Evolutionary conservation across 2,329 filamentous ascomycete species (phyloP), one percentile per base, ranked within the genome.

Genomic region (Pseudogymnoascus sp.): DNA sequence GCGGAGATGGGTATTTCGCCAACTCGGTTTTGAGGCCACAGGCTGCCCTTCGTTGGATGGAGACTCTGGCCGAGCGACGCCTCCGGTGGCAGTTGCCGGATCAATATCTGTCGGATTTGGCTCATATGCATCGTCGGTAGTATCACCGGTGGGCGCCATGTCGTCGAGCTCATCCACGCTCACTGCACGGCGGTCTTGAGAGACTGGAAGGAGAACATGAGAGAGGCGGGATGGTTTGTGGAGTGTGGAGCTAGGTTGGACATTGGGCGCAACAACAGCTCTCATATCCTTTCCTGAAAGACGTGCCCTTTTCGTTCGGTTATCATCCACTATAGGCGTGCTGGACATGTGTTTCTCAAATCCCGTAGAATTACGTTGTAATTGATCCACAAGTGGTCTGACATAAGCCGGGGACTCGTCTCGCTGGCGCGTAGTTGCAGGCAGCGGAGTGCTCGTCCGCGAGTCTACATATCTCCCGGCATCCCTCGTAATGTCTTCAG

Each of bases 401-500:
- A 61, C 18, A 18, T 36, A 47, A 34, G 14, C 8, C 23, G 61
- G 31, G 23, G 61, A 16, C 14, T 34, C 40, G 4, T 34, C 29
- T 11, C 34, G 36, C 8, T 18, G 29, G 61, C 57, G 34, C 10
- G 34, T 18, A 45, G 16, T 29, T 39, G 21, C 42, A 39, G 39
- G 14, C 10, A 36, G 34, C 4, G 60, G 60, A 6, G 21, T 45
- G 60, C 39, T 45, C 26, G n/a, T 5, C 34, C 8, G 60, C 6
- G 36, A 39, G 14, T 16, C 39, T 39, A n/a, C 14, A 12, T 62
- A 34, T 26, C n/a, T 31, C 21, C 26, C 51, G n/a, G 60, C 18
- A 37, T 62, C 21, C 23, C 29, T 61, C 63, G 26, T 60, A 64
- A 18, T 12, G 10, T 65, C 36, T 47, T 70, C 68, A 10, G 68